Percentiles rank a stretch among this genome's conserved stretches.
phyloP scores from a whole-genome alignment of 2,329 filamentous ascomycete species.

The Botryosphaeria dothidea region DNA sequence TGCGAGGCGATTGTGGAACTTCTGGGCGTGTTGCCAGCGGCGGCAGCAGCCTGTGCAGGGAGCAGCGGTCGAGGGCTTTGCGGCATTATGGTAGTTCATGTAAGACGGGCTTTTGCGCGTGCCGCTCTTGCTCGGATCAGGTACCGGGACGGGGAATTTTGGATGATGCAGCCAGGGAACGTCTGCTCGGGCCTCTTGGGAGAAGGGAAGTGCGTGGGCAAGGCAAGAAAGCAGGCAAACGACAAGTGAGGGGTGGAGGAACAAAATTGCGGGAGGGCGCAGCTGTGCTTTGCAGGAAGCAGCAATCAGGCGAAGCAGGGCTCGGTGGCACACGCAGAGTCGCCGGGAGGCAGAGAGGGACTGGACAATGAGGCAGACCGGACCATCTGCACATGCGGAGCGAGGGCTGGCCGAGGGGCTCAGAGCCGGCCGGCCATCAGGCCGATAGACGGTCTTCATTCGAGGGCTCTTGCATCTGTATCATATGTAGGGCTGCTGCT shows the following conservation, averaged over 20 bases:
- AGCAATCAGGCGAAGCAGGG: not conserved
- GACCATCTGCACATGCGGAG: not conserved
- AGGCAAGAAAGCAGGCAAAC: conserved; percentile 11
- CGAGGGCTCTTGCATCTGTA: conserved; percentile 4
- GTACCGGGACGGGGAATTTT: not conserved
- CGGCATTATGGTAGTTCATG: not conserved
- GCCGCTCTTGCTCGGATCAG: not conserved
- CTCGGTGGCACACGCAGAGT: not conserved
- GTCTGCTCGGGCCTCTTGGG: not conserved
- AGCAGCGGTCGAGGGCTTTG: conserved; percentile 5
- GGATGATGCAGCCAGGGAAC: not conserved
- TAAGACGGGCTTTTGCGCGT: not conserved
- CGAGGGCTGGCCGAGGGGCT: not conserved
- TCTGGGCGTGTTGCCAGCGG: not conserved
- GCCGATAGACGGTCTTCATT: not conserved
- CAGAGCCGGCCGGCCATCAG: not conserved
- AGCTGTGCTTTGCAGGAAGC: not conserved
- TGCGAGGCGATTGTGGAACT: conserved; percentile 2
- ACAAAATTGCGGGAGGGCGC: conserved; percentile 8
- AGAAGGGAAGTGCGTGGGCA: not conserved
- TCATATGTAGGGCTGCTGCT: conserved; percentile 15
- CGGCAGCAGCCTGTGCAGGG: not conserved
- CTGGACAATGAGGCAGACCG: not conserved
- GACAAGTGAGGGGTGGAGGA: not conserved
- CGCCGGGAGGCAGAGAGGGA: too few relatives aligned